Evolutionary conservation across 306 rosid genomes (phyloP).

Genomic region (Astragalus glycyphyllos): DNA sequence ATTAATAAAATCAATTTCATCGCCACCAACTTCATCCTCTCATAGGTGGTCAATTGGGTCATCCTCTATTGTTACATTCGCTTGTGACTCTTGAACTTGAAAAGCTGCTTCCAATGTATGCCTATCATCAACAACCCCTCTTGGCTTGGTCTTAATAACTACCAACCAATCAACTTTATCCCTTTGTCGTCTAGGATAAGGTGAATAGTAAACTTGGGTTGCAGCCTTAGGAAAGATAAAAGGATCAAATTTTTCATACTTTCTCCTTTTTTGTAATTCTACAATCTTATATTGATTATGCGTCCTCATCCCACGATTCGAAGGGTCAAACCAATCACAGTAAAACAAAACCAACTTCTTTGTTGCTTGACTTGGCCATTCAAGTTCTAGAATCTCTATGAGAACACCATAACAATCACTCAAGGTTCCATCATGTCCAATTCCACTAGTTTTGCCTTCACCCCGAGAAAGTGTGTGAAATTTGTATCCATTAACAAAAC

Average conservation of each 20-base stretch:
- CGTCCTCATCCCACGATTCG: not conserved
- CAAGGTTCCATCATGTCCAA: not conserved
- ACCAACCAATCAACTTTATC: no score
- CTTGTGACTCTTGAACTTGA: no score
- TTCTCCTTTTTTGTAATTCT: not conserved
- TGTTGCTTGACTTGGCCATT: not conserved
- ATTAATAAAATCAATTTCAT: no score
- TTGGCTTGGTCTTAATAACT: no score
- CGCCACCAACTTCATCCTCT: no score
- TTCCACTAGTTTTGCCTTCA: not conserved
- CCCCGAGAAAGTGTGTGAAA: not conserved
- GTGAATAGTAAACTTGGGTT: conserved; percentile 9
- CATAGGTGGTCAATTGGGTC: no score
- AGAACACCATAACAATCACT: not conserved
- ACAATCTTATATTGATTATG: not conserved
- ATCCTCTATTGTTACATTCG: no score
- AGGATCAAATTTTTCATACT: not conserved
- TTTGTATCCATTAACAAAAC: not conserved
- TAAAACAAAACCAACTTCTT: conserved; percentile 5
- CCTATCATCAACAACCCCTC: no score
- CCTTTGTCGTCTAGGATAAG: no score
- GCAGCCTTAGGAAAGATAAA: not conserved
- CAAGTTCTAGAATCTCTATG: not conserved
- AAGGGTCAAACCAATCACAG: conserved; percentile 28
- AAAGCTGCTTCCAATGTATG: no score